Evolutionary conservation across 148 eudicot species (phyloP).

Genomic region (Vaccinium corymbosum): DNA sequence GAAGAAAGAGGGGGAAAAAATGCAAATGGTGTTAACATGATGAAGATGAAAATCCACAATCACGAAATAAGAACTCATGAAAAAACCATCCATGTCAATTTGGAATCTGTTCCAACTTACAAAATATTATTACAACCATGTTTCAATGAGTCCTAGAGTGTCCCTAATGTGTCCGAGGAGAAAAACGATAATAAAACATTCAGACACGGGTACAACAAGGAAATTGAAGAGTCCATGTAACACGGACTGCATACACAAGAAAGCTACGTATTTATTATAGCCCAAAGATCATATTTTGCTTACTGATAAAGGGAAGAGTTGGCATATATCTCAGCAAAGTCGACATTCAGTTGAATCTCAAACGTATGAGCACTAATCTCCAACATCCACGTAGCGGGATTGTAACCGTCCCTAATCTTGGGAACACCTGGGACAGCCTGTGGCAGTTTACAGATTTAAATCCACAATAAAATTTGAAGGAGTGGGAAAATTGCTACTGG

Average conservation of each 20-base stretch:
- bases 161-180: too few relatives aligned
- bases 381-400: constrained; percentile 90
- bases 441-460: constrained; percentile 5
- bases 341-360: constrained; percentile 48
- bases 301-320: constrained; percentile 56
- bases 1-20: neutral
- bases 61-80: neutral
- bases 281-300: constrained; percentile 6
- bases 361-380: constrained; percentile 47
- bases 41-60: neutral
- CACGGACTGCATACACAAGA: neutral
- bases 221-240: neutral
- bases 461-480: neutral
- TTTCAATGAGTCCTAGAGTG: too few relatives aligned
- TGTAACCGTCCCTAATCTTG: constrained; percentile 52
- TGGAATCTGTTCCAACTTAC: neutral
- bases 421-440: constrained; percentile 62
- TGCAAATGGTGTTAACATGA: neutral
- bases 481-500: neutral
- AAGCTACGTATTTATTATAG: neutral
- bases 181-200: neutral
- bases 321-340: constrained; percentile 55
- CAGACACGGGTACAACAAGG: neutral
- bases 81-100: neutral
- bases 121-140: too few relatives aligned